Evolutionary conservation across 2,329 filamentous ascomycete species (phyloP).

Genomic region (Ilyonectria mors-panacis): DNA sequence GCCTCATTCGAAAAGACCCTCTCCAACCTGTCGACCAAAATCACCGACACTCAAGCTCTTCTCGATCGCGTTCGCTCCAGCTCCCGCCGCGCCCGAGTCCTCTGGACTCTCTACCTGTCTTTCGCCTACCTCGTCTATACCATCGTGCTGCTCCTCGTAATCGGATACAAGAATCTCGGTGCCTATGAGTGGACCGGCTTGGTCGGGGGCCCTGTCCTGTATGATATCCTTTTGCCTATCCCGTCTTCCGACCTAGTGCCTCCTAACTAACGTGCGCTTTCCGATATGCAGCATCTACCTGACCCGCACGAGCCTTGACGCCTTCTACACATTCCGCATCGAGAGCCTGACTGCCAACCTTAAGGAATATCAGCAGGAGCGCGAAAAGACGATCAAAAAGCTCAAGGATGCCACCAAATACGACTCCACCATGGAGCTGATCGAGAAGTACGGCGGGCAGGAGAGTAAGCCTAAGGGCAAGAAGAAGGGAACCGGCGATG

Average conservation of each 20-base stretch:
- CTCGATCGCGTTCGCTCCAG: conserved; percentile 82
- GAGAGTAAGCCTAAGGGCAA: conserved; percentile 62
- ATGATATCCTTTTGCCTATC: conserved; percentile 51
- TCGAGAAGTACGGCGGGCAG: conserved; percentile 91
- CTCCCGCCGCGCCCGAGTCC: conserved; percentile 83
- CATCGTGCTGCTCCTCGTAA: conserved; percentile 85
- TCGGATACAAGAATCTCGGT: conserved; percentile 86
- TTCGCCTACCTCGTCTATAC: conserved; percentile 92
- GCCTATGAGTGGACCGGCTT: conserved; percentile 84
- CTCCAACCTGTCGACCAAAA: conserved; percentile 85
- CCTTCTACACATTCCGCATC: conserved; percentile 87
- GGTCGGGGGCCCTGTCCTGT: conserved; percentile 84
- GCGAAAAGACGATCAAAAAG: conserved; percentile 90
- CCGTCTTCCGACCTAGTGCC: not conserved
- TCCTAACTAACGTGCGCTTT: conserved; percentile 33
- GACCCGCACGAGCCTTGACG: conserved; percentile 75
- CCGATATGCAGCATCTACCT: conserved; percentile 79
- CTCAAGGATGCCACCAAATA: conserved; percentile 97
- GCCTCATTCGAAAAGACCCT: conserved; percentile 95
- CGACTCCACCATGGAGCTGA: conserved; percentile 90
- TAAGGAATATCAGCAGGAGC: conserved; percentile 82
- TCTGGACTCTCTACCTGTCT: conserved; percentile 91
- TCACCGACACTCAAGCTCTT: conserved; percentile 79
- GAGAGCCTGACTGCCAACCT: conserved; percentile 77
- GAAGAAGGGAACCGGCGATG: conserved; percentile 47